Evolutionary conservation across 495 filamentous ascomycete species (phyloP).

Genomic region (Aspergillus cristatus): DNA sequence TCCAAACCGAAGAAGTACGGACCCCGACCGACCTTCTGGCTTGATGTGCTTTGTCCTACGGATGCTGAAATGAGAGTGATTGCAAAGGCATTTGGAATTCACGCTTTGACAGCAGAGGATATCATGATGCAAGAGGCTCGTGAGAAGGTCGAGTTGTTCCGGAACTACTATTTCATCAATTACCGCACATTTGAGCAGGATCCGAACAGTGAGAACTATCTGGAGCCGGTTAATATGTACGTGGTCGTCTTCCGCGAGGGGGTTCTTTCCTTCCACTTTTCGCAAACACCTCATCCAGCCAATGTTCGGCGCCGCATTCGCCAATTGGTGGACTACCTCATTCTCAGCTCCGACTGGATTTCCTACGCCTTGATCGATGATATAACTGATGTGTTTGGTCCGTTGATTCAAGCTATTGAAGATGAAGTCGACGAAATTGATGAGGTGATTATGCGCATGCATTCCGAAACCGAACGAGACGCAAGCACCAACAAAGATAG

Average conservation of each 20-base stretch:
- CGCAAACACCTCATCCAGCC: slow-evolving; percentile 83
- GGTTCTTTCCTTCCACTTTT: slow-evolving; percentile 92
- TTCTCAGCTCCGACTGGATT: slow-evolving; percentile 93
- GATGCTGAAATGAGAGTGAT: slow-evolving; percentile 88
- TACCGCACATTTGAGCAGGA: slow-evolving; percentile 97
- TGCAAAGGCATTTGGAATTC: slow-evolving; percentile 87
- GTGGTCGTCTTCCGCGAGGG: slow-evolving; percentile 94
- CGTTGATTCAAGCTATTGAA: slow-evolving; percentile 80
- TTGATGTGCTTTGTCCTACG: slow-evolving; percentile 84
- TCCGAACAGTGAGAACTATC: slow-evolving; percentile 71
- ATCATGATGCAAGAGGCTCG: slow-evolving; percentile 95
- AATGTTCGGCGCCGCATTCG: slow-evolving; percentile 91
- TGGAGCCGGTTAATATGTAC: slow-evolving; percentile 96
- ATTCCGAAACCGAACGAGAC: slow-evolving; percentile 41
- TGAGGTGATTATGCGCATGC: slow-evolving; percentile 67
- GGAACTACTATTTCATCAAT: slow-evolving; percentile 96
- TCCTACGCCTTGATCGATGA: slow-evolving; percentile 97
- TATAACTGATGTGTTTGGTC: slow-evolving; percentile 91
- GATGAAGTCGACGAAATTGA: slow-evolving; percentile 87
- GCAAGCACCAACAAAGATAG: slow-evolving; percentile 25
- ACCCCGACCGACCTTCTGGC: slow-evolving; percentile 88
- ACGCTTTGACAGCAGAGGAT: slow-evolving; percentile 89
- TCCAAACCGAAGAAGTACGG: slow-evolving; percentile 62
- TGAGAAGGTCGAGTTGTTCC: slow-evolving; percentile 96
- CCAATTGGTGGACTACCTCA: slow-evolving; percentile 88